Conservation (phyloP, 73 alveolate species). For the Blepharisma japonicum region DNA sequence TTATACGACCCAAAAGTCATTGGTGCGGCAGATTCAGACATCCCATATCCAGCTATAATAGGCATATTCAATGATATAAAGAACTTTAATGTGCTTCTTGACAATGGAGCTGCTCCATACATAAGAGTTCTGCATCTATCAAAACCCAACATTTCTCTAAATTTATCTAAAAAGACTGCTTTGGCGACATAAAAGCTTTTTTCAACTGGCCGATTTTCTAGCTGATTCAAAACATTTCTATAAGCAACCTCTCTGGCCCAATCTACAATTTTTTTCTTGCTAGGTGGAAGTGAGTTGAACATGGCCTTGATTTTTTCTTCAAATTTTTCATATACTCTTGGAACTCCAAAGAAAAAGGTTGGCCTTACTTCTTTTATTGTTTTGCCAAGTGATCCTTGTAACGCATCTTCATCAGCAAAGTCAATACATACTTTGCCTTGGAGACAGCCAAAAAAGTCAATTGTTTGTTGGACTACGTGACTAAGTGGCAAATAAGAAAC, state of each 20-base stretch:
- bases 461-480: constrained; percentile 65
- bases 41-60: constrained; percentile 44
- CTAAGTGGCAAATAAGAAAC: constrained; percentile 70
- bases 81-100: not conserved
- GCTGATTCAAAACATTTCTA: constrained; percentile 45
- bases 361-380: constrained; percentile 70
- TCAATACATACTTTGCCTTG: constrained; percentile 42
- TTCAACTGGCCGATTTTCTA: constrained; percentile 46
- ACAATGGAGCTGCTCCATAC: constrained; percentile 61
- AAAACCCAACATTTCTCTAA: constrained; percentile 71
- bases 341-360: constrained; percentile 75
- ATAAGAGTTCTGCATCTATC: constrained; percentile 50
- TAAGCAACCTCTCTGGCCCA: constrained; percentile 72
- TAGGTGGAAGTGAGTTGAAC: constrained; percentile 47
- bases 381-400: constrained; percentile 68
- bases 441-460: constrained; percentile 47
- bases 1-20: constrained; percentile 42
- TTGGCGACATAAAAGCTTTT: constrained; percentile 53
- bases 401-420: constrained; percentile 79
- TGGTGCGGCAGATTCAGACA: constrained; percentile 73
- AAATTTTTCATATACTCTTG: constrained; percentile 84
- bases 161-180: constrained; percentile 46
- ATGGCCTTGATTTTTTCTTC: constrained; percentile 63
- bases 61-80: constrained; percentile 20
- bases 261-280: constrained; percentile 46